A percentile compares a stretch with the other conserved stretches of the same genome.
phyloP scores from a whole-genome alignment of 2,329 filamentous ascomycete species.

The Penicillium sp. region DNA sequence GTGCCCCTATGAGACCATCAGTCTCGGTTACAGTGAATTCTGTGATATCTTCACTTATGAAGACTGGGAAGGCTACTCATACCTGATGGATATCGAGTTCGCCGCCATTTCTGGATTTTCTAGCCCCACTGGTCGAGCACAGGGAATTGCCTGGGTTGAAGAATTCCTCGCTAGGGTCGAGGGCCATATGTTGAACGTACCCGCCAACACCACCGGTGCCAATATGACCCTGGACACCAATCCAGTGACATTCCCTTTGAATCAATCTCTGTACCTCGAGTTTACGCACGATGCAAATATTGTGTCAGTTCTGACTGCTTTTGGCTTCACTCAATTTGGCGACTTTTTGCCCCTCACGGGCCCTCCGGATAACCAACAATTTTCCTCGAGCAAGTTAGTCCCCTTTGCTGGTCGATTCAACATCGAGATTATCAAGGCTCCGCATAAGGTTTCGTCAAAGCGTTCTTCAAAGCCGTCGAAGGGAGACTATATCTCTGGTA shows the following conservation, averaged over 20 bases:
- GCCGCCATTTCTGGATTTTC: constrained; percentile 65
- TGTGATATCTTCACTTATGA: constrained; percentile 75
- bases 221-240: constrained; percentile 54
- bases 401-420: constrained; percentile 75
- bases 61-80: constrained; percentile 75
- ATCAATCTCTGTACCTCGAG: constrained; percentile 76
- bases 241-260: constrained; percentile 70
- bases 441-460: constrained; percentile 63
- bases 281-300: constrained; percentile 81
- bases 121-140: constrained; percentile 68
- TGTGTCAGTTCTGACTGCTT: constrained; percentile 69
- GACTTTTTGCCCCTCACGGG: constrained; percentile 58
- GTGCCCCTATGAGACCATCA: constrained; percentile 79
- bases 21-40: constrained; percentile 74
- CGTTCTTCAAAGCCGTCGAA: constrained; percentile 42
- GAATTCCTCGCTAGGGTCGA: constrained; percentile 71
- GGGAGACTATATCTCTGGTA: constrained; percentile 41
- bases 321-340: constrained; percentile 72
- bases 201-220: constrained; percentile 49
- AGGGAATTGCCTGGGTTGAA: constrained; percentile 75
- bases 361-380: constrained; percentile 63
- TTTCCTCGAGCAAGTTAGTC: constrained; percentile 69
- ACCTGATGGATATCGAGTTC: constrained; percentile 70
- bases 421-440: constrained; percentile 73
- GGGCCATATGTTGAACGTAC: constrained; percentile 26